Base-by-base conservation (phyloP, 225 moss, liverwort and hornwort species). In the Polytrichum formosum region DNA sequence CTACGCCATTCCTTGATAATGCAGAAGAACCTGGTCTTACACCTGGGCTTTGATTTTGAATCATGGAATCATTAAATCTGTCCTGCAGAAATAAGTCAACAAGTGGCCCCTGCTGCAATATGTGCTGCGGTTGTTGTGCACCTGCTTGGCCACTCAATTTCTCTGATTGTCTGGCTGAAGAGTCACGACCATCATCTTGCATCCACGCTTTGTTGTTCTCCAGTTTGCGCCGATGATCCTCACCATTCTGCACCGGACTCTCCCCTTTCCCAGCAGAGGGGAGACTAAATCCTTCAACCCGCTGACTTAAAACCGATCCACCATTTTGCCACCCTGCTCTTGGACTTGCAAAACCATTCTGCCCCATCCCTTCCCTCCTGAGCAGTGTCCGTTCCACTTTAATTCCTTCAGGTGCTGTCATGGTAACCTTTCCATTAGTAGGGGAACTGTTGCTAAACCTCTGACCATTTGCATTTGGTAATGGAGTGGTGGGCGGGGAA, bases 351-450 rank as follows among this genome's bases (percentile, higher is more conserved):
- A 94, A 93, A 22, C 93, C 92, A 69, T 94, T 94, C 53, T 87
- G 92, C 65, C 96, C 94, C 76, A 86, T 93, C 55, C 86, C 96
- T 76, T 98, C 94, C 46, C 94, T 80, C 71, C 92, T 82, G 18
- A 98, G 88, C 46, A 98, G 80, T 7, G 92, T 98, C 63, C 92
- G 85, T 70, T 92, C 97, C 68, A 88, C 91, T 83, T 92, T 98
- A 46, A 46, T 46, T 46, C 77, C 87, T 58, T 88, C 92, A 8
- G 72, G 72, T 21, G 73, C 80, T 55, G 79, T 67, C 70, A 78
- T 63, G 16, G 71, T 75, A 28, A 82, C 80, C 74, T 87, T 88
- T 60, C 86, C 83, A 66, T 78, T 79, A 46, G 46, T 46, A 19
- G 91, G 86, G 54, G 91, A 88, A 56, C 83, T 78, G 75, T 74